These are phyloP conservation scores for Phoma herbarum DNA, from an alignment of 2,329 filamentous ascomycete species.

Conservation along the genomic window DNA sequence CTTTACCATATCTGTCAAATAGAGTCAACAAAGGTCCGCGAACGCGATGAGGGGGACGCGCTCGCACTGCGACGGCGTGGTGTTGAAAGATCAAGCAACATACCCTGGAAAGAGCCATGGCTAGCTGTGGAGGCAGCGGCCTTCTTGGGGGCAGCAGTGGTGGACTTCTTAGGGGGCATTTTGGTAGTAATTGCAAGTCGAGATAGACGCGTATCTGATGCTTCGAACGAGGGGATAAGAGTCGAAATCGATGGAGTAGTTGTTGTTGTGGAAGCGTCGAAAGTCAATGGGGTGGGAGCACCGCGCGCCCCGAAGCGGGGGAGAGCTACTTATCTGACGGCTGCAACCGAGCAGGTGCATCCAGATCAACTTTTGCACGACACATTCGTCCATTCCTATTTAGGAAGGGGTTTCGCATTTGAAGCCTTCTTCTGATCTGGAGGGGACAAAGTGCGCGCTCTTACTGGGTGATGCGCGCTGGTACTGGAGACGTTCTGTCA, in stretches of 20 bases:
- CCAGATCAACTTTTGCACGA: slow-evolving; percentile 44
- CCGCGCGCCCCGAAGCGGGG: slow-evolving; percentile 40
- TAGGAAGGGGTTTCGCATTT: slow-evolving; percentile 42
- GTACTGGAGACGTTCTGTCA: slow-evolving; percentile 29
- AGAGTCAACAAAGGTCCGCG: slow-evolving; percentile 64
- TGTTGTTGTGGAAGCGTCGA: slow-evolving; percentile 38
- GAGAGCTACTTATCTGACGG: slow-evolving; percentile 43
- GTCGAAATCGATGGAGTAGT: slow-evolving; percentile 31
- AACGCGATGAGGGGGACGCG: slow-evolving; percentile 54
- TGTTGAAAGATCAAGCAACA: slow-evolving; percentile 56
- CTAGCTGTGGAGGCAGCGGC: slow-evolving; percentile 60
- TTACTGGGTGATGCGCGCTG: slow-evolving; percentile 33
- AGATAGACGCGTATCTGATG: slow-evolving; percentile 39
- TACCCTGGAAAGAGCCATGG: slow-evolving; percentile 74
- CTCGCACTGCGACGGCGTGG: slow-evolving; percentile 57
- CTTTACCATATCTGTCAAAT: slow-evolving; percentile 73
- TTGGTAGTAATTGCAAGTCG: slow-evolving; percentile 45
- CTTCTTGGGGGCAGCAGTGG: slow-evolving; percentile 66
- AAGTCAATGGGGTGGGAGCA: slow-evolving; percentile 36
- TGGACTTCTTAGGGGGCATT: slow-evolving; percentile 73
- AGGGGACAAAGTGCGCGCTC: slow-evolving; percentile 28
- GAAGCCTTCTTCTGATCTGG: slow-evolving; percentile 37
- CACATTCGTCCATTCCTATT: slow-evolving; percentile 39
- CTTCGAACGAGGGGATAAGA: slow-evolving; percentile 45
- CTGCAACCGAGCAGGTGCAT: slow-evolving; percentile 36